These are phyloP conservation scores for Oropetium thomaeum DNA, from an alignment of 176 grass and related monocot genomes.

Conservation along the genomic window DNA sequence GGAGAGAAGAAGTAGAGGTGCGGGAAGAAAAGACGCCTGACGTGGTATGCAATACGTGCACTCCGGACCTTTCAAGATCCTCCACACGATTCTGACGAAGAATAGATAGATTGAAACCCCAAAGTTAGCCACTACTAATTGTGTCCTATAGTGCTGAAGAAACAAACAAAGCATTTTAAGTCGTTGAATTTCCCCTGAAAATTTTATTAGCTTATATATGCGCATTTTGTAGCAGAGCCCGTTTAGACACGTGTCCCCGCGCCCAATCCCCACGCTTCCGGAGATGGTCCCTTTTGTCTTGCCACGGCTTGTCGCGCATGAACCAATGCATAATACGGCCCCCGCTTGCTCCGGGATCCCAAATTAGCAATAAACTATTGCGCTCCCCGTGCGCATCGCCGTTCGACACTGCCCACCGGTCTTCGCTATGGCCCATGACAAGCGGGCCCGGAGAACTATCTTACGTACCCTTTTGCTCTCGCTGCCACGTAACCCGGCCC, in stretches of 20 bases:
- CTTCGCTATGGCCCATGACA: neutral
- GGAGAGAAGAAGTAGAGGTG: too few species aligned
- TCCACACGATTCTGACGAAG: too few species aligned
- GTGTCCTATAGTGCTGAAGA: too few species aligned
- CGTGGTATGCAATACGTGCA: too few species aligned
- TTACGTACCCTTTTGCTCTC: constrained; percentile 1
- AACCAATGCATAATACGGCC: neutral
- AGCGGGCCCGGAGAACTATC: constrained; percentile 23
- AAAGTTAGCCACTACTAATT: too few species aligned
- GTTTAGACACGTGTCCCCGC: neutral
- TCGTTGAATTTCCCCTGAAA: too few species aligned
- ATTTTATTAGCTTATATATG: too few species aligned
- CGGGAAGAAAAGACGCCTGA: too few species aligned
- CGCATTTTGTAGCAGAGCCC: neutral
- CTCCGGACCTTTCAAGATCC: too few species aligned
- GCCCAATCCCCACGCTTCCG: neutral
- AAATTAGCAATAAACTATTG: neutral
- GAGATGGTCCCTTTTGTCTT: neutral
- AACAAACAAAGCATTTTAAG: too few species aligned
- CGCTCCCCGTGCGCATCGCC: neutral
- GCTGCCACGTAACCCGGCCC: constrained; percentile 17
- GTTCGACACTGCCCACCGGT: neutral
- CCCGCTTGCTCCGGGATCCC: neutral
- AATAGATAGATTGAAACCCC: too few species aligned
- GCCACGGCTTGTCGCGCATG: neutral